These are phyloP conservation scores for Candida morakotiae DNA, from an alignment of 805 yeast species.

Conservation along the genomic window DNA sequence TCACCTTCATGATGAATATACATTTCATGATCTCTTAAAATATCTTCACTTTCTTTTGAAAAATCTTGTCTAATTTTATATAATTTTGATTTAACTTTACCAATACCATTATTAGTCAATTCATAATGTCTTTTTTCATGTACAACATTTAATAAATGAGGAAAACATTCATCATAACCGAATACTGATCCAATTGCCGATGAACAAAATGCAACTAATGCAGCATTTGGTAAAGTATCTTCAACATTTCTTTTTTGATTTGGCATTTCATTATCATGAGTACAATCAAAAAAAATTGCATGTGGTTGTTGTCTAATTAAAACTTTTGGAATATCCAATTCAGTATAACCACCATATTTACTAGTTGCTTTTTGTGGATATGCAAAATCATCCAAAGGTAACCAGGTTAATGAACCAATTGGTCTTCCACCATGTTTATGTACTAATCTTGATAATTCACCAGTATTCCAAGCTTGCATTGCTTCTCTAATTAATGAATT, in stretches of 20 bases:
- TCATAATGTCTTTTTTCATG: constrained; percentile 65
- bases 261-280: constrained; percentile 93
- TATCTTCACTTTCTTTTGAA: constrained; percentile 55
- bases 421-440: constrained; percentile 95
- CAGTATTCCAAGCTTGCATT: constrained; percentile 91
- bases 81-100: constrained; percentile 60
- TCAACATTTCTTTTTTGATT: constrained; percentile 86
- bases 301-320: constrained; percentile 76
- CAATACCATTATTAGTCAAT: constrained; percentile 60
- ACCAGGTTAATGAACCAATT: constrained; percentile 82
- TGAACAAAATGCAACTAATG: constrained; percentile 86
- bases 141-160: constrained; percentile 76
- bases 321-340: constrained; percentile 62
- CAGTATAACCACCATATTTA: constrained; percentile 43
- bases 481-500: constrained; percentile 91
- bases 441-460: constrained; percentile 78
- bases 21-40: constrained; percentile 66
- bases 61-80: constrained; percentile 55
- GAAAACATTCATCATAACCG: constrained; percentile 93
- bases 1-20: constrained; percentile 93
- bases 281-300: constrained; percentile 95
- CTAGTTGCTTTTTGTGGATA: constrained; percentile 47
- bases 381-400: constrained; percentile 71
- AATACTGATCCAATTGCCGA: constrained; percentile 92
- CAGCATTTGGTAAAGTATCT: constrained; percentile 93